Base-by-base conservation (phyloP, 2,329 filamentous ascomycete genomes). In the Thelonectria discophora region DNA sequence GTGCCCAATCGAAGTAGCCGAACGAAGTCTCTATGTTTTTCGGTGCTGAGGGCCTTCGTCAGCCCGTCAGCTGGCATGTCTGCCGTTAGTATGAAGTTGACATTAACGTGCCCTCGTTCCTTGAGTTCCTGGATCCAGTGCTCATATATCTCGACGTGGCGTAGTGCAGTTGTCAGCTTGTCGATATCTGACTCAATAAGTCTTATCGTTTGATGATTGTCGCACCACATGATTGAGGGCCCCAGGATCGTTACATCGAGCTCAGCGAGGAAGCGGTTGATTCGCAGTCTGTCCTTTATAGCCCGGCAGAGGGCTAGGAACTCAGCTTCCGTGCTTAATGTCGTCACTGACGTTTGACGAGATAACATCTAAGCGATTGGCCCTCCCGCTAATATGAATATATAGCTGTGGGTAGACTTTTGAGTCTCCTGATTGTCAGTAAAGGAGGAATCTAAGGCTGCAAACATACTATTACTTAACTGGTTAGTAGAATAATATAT, bases 331-430 rank as follows among this genome's bases (percentile, higher is more conserved):
- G 21, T 53, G 8, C 21, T 53, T n/a, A 39, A 32, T 18, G 37
- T 53, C 17, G 37, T 53, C 4, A 53, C 50, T 43, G 37, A n/a
- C n/a, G n/a, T n/a, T n/a, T n/a, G n/a, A n/a, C n/a, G n/a, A n/a
- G n/a, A n/a, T n/a, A n/a, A n/a, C 43, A 30, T 53, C 50, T 27
- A 43, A 39, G 13, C 56, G 58, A 17, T 49, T 64, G 7, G 52
- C 61, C 10, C 49, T 15, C 57, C 53, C n/a, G n/a, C n/a, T n/a
- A n/a, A n/a, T n/a, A 60, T 9, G 12, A 12, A n/a, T 51, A 52
- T 1, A 56, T 5, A 1, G 58, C 27, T 9, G 42, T 20, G 27
- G 56, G 61, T 24, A 61, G 51, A 27, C 40, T 64, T 7, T 61
- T 64, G 3, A 34, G n/a, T n/a, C n/a, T n/a, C n/a, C n/a, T n/a